A percentile compares a stretch with the other conserved stretches of the same genome.
Evolutionary conservation across 2,329 filamentous ascomycete genomes (phyloP).

Genomic region (Chaetomium olivaceum): DNA sequence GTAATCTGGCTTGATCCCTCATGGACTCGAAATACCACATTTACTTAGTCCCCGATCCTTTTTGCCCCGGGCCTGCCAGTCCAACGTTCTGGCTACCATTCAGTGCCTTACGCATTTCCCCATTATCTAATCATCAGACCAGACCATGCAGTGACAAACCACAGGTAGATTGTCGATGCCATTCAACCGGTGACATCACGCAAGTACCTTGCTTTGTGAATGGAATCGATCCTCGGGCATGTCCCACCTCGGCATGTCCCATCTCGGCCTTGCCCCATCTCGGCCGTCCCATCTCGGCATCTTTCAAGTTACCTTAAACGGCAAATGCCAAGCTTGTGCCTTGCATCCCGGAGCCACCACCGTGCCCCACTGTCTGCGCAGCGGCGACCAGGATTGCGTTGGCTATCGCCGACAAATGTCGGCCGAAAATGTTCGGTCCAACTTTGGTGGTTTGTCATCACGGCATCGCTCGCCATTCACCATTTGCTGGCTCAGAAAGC

Average conservation of each 20-base stretch:
- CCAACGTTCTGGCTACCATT: neutral
- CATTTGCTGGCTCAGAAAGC: neutral
- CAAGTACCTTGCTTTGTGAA: neutral
- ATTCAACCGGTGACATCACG: neutral
- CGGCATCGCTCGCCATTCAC: neutral
- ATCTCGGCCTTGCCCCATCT: neutral
- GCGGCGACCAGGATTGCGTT: too few relatives aligned
- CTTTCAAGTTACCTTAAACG: neutral
- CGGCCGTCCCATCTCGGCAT: neutral
- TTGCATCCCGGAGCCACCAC: too few relatives aligned
- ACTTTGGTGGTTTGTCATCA: neutral
- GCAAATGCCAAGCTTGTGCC: neutral
- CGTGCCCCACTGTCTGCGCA: neutral
- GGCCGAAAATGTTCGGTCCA: neutral
- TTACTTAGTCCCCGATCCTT: too few relatives aligned
- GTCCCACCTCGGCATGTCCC: neutral
- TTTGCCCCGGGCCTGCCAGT: neutral
- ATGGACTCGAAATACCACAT: too few relatives aligned
- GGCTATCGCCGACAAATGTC: neutral
- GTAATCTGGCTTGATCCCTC: neutral
- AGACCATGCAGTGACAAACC: neutral
- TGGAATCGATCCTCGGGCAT: neutral
- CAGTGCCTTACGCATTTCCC: neutral
- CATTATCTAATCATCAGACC: neutral
- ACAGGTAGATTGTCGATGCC: neutral